Evolutionary conservation across 768 basidiomycete genomes (phyloP), one percentile per base, ranked within the genome.

Genomic region (Leccinum rimulosum): DNA sequence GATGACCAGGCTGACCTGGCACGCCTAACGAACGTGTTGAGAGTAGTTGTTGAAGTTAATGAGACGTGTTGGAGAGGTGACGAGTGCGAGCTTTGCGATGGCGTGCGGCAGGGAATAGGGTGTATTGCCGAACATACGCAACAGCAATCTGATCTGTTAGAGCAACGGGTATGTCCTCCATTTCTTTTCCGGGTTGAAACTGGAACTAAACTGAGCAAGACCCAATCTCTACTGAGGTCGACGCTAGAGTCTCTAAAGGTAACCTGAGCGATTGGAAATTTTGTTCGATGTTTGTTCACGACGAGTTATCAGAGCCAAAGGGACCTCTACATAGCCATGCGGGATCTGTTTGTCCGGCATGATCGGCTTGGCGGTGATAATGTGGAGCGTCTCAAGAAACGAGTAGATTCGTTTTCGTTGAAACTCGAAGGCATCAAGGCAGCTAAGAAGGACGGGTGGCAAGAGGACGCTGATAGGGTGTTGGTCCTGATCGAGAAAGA

Each of bases 351-450:
- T 69, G 79, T 87, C 55, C 85, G 95, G 22, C 89, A 93, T 64
- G 93, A 95, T 62, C 85, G 92, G n/a, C 80, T 95, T 47, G 92
- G 93, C 0, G 80, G 86, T 40, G 96, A 98, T 68, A 86, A 90
- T 62, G 92, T 94, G 2, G 94, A 97, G 58, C 82, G 89, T 36
- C 77, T 98, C 58, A 88, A 88, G 74, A 95, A 93, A 69, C 87
- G 92, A 36, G 86, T 95, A 33, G 93, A 95, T 57, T 75, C 76
- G 0, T 89, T 83, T 55, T 84, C 86, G 3, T 74, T 84, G 63
- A 95, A 92, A 71, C 80, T 95, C 40, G 91, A 95, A 67, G 81
- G 80, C 1, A 80, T 91, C 58, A 86, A 88, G 55, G 75, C 79
- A 8, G 82, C 81, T 0, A 81, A 83, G 70, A 95, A 89, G 70